phyloP scores from a whole-genome alignment of 805 yeast genomes.

The Cyberlindnera xishuangbannaensis region DNA sequence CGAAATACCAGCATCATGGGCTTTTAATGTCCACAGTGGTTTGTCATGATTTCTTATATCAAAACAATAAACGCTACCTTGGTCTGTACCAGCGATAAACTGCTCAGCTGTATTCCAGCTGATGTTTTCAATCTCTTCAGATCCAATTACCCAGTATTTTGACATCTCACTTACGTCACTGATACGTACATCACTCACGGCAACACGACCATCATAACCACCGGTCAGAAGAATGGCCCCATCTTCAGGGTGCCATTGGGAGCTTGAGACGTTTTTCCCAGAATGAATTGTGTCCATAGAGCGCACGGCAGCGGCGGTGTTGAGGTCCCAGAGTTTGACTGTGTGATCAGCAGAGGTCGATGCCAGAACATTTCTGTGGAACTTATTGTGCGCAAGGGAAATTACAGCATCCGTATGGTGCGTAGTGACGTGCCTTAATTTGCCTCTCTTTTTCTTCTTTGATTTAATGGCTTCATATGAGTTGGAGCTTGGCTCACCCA shows the following conservation, averaged over 20 bases:
- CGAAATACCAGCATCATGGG: conserved; percentile 93
- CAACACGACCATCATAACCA: conserved; percentile 84
- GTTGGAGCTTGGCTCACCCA: conserved; percentile 62
- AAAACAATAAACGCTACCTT: conserved; percentile 82
- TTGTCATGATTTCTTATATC: conserved; percentile 65
- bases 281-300: conserved; percentile 67
- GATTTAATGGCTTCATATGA: conserved; percentile 17
- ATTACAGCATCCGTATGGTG: conserved; percentile 94
- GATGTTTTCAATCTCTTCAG: conserved; percentile 82
- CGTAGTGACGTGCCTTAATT: conserved; percentile 49
- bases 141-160: conserved; percentile 57
- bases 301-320: conserved; percentile 66
- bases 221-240: conserved; percentile 76
- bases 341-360: conserved; percentile 95
- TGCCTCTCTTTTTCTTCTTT: conserved; percentile 44
- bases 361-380: conserved; percentile 79
- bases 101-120: conserved; percentile 57
- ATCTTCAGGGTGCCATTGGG: conserved; percentile 77
- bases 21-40: conserved; percentile 93
- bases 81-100: conserved; percentile 86
- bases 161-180: conserved; percentile 54
- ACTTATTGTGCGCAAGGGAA: conserved; percentile 75
- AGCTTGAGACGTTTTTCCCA: conserved; percentile 76
- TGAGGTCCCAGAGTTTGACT: conserved; percentile 91
- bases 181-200: conserved; percentile 80